A percentile compares a stretch with the other conserved stretches of the same genome.
These are phyloP conservation scores for Erigeron canadensis DNA, from an alignment of 129 eudicot species.

Conservation along the genomic window DNA sequence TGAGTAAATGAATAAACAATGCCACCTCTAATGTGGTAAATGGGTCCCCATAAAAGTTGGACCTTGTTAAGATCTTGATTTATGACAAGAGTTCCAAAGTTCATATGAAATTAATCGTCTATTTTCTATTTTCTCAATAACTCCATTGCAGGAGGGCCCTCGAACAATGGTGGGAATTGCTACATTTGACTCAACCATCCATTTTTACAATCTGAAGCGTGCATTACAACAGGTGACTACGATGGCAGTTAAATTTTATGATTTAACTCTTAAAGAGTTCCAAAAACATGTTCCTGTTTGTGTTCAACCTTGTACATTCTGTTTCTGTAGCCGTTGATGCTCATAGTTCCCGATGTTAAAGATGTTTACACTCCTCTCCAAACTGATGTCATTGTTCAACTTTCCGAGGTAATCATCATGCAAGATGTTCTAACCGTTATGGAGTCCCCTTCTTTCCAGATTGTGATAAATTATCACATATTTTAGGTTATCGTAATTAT, in stretches of 20 bases:
- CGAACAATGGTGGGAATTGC: constrained; percentile 94
- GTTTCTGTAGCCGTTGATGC: constrained; percentile 84
- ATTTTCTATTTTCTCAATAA: neutral
- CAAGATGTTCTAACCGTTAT: neutral
- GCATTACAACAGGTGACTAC: constrained; percentile 79
- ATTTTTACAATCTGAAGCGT: constrained; percentile 92
- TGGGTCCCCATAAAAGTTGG: no score
- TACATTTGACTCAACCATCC: constrained; percentile 88
- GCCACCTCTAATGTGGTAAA: neutral
- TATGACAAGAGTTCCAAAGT: no score
- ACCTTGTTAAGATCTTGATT: no score
- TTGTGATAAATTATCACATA: neutral
- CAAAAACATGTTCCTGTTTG: neutral
- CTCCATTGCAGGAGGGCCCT: constrained; percentile 80
- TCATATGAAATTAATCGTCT: no score
- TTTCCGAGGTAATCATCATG: constrained; percentile 63
- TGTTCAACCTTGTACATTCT: constrained; percentile 18
- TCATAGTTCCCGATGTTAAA: constrained; percentile 89
- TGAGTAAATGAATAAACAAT: neutral
- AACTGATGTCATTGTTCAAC: constrained; percentile 83
- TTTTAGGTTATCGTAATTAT: neutral
- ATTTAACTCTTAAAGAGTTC: neutral
- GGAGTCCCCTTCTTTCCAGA: constrained; percentile 3
- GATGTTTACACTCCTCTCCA: constrained; percentile 96
- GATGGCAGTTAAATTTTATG: neutral